Percentiles rank a stretch among this genome's conserved stretches.
phyloP scores from a whole-genome alignment of 768 basidiomycete species.

The Mycena kentingensis region DNA sequence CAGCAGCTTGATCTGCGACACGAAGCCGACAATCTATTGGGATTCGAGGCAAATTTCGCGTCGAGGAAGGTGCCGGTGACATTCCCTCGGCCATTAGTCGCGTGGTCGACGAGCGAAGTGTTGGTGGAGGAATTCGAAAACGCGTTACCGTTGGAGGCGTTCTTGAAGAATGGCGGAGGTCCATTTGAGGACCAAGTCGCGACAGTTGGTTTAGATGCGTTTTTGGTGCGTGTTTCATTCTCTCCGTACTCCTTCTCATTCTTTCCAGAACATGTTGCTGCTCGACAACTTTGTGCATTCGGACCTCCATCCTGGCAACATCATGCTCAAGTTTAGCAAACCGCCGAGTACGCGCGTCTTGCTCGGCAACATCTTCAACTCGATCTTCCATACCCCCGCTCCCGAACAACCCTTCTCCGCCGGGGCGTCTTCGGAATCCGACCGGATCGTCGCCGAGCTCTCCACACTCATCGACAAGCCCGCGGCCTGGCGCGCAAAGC shows the following conservation, averaged over 20 bases:
- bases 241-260: constrained; percentile 3
- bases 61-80: constrained; percentile 77
- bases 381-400: constrained; percentile 44
- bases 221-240: constrained; percentile 64
- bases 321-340: constrained; percentile 96
- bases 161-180: constrained; percentile 88
- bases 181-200: constrained; percentile 89
- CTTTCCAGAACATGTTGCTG: constrained; percentile 88
- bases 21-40: constrained; percentile 84
- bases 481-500: constrained; percentile 68
- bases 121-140: constrained; percentile 93
- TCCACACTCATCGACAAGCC: constrained; percentile 59
- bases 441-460: constrained; percentile 70
- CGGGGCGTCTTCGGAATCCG: constrained; percentile 56
- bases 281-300: constrained; percentile 97
- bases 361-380: constrained; percentile 58
- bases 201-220: constrained; percentile 91
- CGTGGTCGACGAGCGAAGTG: constrained; percentile 80
- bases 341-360: constrained; percentile 72
- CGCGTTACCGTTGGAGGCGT: constrained; percentile 85
- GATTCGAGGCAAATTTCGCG: constrained; percentile 86
- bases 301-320: constrained; percentile 91
- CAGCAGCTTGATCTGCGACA: constrained; percentile 89
- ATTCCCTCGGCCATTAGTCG: constrained; percentile 85
- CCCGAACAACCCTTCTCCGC: constrained; percentile 31